Base-by-base conservation (phyloP, 208 protist genomes). In the Strigomonas galati region DNA sequence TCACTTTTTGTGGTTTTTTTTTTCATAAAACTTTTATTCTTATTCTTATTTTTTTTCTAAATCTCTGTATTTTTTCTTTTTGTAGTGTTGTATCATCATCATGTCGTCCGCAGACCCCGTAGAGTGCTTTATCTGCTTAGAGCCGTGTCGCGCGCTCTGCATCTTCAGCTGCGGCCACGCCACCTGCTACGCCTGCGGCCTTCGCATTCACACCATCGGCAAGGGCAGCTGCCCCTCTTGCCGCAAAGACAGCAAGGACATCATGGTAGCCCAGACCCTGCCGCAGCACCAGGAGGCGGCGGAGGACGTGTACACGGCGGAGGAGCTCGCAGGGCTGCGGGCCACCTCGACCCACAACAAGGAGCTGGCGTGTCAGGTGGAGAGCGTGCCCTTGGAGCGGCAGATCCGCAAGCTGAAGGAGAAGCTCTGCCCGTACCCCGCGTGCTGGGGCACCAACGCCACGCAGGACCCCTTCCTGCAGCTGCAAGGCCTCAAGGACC, bases 41-140 rank as follows among this genome's bases (percentile, higher is more conserved):
- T 40, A 40, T 19, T 52, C 3, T 63, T 65, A 26, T 65, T 54
- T 55, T 65, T 46, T 55, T 65, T 65, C 30, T 65, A 19, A 43
- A 49, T 65, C 9, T 6, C 40, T 56, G 28, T 67, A 30, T 49
- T 55, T 10, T 65, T 56, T 65, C 53, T 65, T 57, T 71, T 37
- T 71, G 21, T 35, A 15, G n/a, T 17, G 23, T 4, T 53, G 4
- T 53, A 26, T n/a, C 23, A 27, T 21, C 23, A 17, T 4, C 7
- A 27, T 53, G 48, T 4, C 23, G 15, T 53, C 48, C 10, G 44
- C 53, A 7, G 73, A 72, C 3, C 55, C 78, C 1, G 35, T 96
- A 1, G 87, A 93, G n/a, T 96, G 91, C 66, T 60, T 94, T 30
- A 85, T 96, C 44, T 96, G 91, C 62, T 78, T 83, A 2, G 79